Evolutionary conservation across 139 green algal genomes (phyloP).

Genomic region (Penium margaritaceum): DNA sequence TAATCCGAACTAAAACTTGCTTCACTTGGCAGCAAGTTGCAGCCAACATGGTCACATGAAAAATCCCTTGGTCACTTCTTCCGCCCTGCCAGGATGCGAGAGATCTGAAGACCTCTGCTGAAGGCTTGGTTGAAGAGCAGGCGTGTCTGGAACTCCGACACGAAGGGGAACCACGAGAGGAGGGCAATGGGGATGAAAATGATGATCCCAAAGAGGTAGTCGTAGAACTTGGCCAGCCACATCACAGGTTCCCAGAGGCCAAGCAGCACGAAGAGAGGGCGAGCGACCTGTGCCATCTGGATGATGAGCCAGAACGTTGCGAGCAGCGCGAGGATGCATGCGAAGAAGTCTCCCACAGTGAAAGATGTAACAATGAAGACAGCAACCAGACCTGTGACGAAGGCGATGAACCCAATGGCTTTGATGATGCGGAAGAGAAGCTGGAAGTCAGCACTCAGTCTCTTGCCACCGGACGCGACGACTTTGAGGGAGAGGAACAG

Average conservation of each 20-base stretch:
- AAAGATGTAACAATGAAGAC: neutral
- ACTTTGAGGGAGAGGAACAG: too few species aligned
- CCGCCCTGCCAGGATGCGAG: conserved; percentile 24
- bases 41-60: too few species aligned
- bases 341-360: conserved; percentile 5
- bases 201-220: conserved; percentile 20
- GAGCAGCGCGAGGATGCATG: neutral
- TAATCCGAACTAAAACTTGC: too few species aligned
- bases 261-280: neutral
- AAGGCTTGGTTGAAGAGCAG: conserved; percentile 42
- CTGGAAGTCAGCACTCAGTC: conserved; percentile 5
- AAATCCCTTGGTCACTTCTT: too few species aligned
- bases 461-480: too few species aligned
- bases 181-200: conserved; percentile 31
- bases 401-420: neutral
- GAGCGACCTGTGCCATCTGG: conserved; percentile 10
- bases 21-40: too few species aligned
- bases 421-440: conserved; percentile 15
- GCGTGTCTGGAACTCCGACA: conserved; percentile 26
- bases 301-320: conserved; percentile 9
- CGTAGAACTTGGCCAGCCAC: conserved; percentile 8
- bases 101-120: conserved; percentile 41
- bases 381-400: neutral
- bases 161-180: conserved; percentile 35
- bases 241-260: conserved; percentile 14